Evolutionary conservation across 768 basidiomycete genomes (phyloP), one percentile per base, ranked within the genome.

Genomic region (Psilocybe tampanensis): DNA sequence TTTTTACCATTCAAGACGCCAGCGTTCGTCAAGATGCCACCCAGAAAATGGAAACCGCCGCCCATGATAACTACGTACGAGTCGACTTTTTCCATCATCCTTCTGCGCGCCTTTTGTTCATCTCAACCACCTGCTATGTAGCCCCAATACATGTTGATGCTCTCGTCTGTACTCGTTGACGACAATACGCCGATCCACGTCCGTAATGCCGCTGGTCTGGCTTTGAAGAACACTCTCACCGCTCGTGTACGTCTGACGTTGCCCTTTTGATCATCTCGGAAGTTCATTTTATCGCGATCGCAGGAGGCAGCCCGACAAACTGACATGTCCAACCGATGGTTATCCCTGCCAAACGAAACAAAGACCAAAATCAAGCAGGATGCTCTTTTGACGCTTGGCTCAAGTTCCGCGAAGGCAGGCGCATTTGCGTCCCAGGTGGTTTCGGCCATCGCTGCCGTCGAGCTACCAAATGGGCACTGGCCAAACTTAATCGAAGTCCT

Each of bases 161-260:
- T 99, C 60, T 89, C 92, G 17, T 75, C 84, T 17, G 92, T 94
- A 62, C 84, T 99, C 45, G 85, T 87, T 24, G 89, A 94, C 64
- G 93, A 95, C 70, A 76, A 61, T 43, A 82, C 82, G 6, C 78
- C 82, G 13, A 66, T 86, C 32, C 88, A 94, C 70, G 84, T 95
- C 51, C 83, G 97, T 63, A 96, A 92, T 68, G 95, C 96, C n/a
- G 95, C 97, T 21, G 95, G 94, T 70, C 81, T 99, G 50, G 95
- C 96, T 18, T 79, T 99, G 74, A 99, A 98, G 84, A 99, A 99
- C 73, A 85, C 94, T 58, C 75, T 99, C 56, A 84, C 89, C 32
- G 94, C 95, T 59, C 81, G 93, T 66, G 96, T 98, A 78, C 74
- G 92, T 77, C 66, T 61, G 66, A 54, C 54, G 58, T 59, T 56